Base-by-base conservation (phyloP, 2,329 filamentous ascomycete genomes). In the Sporothrix inflata region DNA sequence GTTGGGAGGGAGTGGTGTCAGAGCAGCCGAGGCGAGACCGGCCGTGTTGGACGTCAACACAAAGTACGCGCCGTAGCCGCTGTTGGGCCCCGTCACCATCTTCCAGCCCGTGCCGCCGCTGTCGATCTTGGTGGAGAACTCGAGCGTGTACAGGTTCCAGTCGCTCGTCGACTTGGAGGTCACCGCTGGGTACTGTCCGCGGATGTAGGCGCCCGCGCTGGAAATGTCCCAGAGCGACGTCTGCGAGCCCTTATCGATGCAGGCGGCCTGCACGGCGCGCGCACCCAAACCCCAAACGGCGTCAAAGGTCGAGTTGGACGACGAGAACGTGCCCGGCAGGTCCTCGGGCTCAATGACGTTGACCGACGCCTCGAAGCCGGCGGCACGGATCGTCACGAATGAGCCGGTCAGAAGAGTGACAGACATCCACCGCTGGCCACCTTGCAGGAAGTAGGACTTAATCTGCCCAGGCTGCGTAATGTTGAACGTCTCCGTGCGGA, bases 91-190 rank as follows among this genome's bases (percentile, higher is more conserved):
- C 7, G 49, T 53, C 49, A 53, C 49, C 49, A 53, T 53, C 49
- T 53, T 53, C 49, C 49, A 53, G n/a, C 49, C 49, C 1, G 49
- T 53, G n/a, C 49, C 49, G 6, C 49, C 49, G 4, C 6, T 53
- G n/a, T 53, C 49, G 6, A 53, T 53, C 49, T 53, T 53, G 49
- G 49, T 53, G n/a, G 49, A 21, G n/a, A 53, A 53, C n/a, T 53
- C 49, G 49, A 53, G 49, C 8, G 49, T 53, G n/a, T 53, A 53
- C n/a, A 53, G 49, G n/a, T 53, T 53, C 49, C 49, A 53, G 49
- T 53, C 49, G 7, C n/a, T 24, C n/a, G 49, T 53, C 49, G 49
- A 53, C n/a, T 53, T 53, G n/a, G 49, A 53, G 16, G 49, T 53
- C 3, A 53, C 49, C 3, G 49, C 49, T 3, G 49, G 49, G 49